Evolutionary conservation across 1,139 yeast genomes (phyloP).

Genomic region (Suhomyces maxii): DNA sequence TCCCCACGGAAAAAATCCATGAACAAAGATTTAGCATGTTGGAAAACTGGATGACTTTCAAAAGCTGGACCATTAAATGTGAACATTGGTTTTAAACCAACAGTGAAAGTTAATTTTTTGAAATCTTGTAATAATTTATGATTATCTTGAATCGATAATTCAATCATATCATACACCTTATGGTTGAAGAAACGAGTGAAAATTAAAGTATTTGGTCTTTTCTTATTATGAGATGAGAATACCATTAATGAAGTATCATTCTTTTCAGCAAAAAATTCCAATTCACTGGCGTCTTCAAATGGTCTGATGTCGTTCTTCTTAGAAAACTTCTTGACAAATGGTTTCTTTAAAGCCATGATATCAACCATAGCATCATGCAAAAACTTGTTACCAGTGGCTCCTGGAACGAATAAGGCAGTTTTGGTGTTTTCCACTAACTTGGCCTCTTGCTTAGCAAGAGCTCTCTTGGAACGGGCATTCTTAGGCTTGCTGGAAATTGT

Average conservation of each 20-base stretch:
- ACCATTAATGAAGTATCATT: conserved; percentile 88
- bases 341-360: conserved; percentile 87
- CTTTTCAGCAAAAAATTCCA: conserved; percentile 93
- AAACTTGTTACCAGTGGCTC: conserved; percentile 74
- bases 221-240: conserved; percentile 80
- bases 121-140: conserved; percentile 78
- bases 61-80: conserved; percentile 90
- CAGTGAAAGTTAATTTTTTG: conserved; percentile 72
- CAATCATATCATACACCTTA: conserved; percentile 92
- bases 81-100: conserved; percentile 95
- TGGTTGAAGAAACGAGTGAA: conserved; percentile 88
- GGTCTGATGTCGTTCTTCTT: conserved; percentile 90
- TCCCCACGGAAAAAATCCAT: conserved; percentile 92
- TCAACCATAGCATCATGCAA: conserved; percentile 91
- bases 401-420: conserved; percentile 89
- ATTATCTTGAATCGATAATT: conserved; percentile 70
- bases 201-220: conserved; percentile 89
- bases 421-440: conserved; percentile 88
- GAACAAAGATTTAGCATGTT: conserved; percentile 83
- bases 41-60: conserved; percentile 83
- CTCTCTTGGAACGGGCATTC: conserved; percentile 95
- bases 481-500: conserved; percentile 59
- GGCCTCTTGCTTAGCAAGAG: conserved; percentile 83
- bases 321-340: conserved; percentile 80
- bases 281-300: conserved; percentile 82